phyloP scores from a whole-genome alignment of 2,329 filamentous ascomycete species.

The Colletotrichum plurivorum region DNA sequence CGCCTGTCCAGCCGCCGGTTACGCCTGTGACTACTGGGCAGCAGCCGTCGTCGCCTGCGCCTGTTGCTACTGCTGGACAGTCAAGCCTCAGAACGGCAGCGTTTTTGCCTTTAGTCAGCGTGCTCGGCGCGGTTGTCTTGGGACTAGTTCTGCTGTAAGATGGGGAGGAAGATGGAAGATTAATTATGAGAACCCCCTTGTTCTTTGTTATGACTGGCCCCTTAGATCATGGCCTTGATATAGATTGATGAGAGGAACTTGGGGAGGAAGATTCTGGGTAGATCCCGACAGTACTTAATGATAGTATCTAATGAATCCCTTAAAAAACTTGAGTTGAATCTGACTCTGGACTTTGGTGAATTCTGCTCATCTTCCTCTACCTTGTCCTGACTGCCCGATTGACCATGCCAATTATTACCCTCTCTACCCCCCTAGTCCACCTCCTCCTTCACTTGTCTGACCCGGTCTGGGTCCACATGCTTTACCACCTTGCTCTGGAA shows the following conservation, averaged over 20 bases:
- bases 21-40: background rate
- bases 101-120: constrained; percentile 12
- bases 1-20: background rate
- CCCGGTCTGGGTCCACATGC: too few species aligned
- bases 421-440: too few species aligned
- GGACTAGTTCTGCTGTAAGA: constrained; percentile 26
- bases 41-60: too few species aligned
- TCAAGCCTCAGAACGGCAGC: constrained; percentile 8
- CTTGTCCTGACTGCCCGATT: too few species aligned
- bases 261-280: background rate
- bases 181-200: background rate
- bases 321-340: too few species aligned
- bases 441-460: too few species aligned
- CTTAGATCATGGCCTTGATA: background rate
- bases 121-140: constrained; percentile 21
- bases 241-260: background rate
- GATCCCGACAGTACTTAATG: background rate
- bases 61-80: constrained; percentile 9
- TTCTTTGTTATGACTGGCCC: background rate
- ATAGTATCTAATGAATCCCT: background rate
- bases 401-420: too few species aligned
- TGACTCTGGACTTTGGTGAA: too few species aligned
- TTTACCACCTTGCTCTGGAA: too few species aligned
- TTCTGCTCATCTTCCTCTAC: too few species aligned
- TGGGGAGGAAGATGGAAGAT: too few species aligned